Conservation (phyloP, 176 grass and related monocot genomes). For the Lolium multiflorum region DNA sequence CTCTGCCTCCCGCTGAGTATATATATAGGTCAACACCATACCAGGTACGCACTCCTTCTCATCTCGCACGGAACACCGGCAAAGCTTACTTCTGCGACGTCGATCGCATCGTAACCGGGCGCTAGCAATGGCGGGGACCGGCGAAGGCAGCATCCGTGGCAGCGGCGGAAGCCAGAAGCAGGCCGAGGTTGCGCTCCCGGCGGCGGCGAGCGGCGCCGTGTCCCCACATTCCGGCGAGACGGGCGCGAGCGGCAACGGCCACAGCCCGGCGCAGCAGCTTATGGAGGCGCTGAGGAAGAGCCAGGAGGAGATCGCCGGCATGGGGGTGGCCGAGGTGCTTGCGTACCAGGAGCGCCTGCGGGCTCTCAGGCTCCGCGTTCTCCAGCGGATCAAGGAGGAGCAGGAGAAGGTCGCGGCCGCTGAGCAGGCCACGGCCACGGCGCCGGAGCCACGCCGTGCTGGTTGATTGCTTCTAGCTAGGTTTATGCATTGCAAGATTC, state of each 20-base stretch:
- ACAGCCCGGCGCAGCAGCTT: background rate
- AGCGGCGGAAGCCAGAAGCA: background rate
- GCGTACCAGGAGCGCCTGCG: background rate
- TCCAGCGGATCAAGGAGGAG: background rate
- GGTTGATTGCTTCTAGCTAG: background rate
- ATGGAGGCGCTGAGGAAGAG: background rate
- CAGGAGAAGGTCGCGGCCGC: background rate
- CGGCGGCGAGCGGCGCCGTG: background rate
- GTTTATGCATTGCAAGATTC: background rate
- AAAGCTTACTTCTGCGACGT: background rate
- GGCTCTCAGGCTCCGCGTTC: background rate
- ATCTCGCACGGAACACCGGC: background rate
- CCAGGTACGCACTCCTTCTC: background rate
- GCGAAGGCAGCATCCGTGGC: background rate
- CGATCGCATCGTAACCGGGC: background rate
- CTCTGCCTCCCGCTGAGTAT: background rate
- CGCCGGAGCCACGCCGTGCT: background rate
- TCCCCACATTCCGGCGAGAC: background rate
- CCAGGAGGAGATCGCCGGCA: background rate
- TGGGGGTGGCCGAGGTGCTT: background rate
- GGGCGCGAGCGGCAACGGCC: background rate
- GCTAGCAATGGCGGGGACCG: background rate
- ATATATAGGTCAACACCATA: background rate
- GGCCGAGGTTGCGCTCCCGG: background rate
- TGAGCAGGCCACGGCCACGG: background rate